Conservation (phyloP, 192 early-diverging fungal species). For the Podochytrium sp. region DNA sequence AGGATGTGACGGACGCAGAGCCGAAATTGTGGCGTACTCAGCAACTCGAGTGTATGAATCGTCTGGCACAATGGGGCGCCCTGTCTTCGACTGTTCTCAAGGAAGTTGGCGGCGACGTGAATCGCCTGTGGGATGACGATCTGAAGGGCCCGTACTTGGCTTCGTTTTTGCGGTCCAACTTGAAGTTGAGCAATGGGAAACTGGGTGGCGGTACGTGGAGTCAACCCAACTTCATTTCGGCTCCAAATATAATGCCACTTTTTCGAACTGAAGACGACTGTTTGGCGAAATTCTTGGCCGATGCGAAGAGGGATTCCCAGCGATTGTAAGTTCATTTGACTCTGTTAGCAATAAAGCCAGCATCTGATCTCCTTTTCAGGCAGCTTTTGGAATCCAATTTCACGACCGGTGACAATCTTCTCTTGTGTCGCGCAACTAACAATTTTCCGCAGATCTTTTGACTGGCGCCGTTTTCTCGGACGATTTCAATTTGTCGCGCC, state of each 20-base stretch:
- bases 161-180: constrained; percentile 59
- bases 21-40: constrained; percentile 21
- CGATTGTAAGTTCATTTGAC: constrained; percentile 41
- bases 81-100: constrained; percentile 53
- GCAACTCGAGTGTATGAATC: constrained; percentile 60
- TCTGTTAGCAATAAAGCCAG: not conserved
- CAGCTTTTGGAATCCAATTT: not conserved
- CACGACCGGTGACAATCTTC: constrained; percentile 34
- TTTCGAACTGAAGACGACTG: too few species aligned
- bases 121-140: constrained; percentile 58
- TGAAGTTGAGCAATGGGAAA: constrained; percentile 50
- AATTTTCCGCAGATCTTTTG: constrained; percentile 22
- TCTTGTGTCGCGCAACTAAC: constrained; percentile 44
- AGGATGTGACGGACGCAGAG: constrained; percentile 14
- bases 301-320: constrained; percentile 18
- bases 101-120: constrained; percentile 55
- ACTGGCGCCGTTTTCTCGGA: constrained; percentile 3
- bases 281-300: constrained; percentile 54
- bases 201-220: constrained; percentile 34
- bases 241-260: not conserved
- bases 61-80: constrained; percentile 67
- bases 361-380: not conserved
- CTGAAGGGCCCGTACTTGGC: constrained; percentile 54
- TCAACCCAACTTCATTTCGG: too few species aligned
- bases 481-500: constrained; percentile 32